Base-by-base conservation (phyloP, 1,284 basidiomycete genomes). In the Sporisorium sorghi region DNA sequence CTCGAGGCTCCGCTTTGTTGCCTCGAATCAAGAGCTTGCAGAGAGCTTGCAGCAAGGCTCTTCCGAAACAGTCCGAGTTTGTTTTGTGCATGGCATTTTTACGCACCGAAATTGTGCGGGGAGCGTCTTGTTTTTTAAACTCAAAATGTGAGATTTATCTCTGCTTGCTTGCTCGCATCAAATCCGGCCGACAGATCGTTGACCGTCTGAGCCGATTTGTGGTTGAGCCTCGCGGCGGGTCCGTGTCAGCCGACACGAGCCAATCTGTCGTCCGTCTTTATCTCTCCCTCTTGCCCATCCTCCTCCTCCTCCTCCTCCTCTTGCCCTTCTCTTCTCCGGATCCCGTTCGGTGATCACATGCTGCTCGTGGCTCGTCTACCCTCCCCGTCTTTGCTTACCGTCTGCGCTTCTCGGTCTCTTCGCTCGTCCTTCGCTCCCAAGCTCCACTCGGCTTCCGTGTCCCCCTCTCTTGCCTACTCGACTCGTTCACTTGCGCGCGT, bases 391-490 rank as follows among this genome's bases (percentile, higher is more conserved):
- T 44, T 39, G 28, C 42, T 54, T 10, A 28, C 44, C 32, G 40
- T 26, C 14, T 39, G 42, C 37, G 48, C 44, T 52, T 49, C 61
- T 57, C 67, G 58, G 32, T 58, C 61, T 44, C 35, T 64, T 52
- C 53, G 61, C 61, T 64, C 67, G 57, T 64, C 64, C 57, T 64
- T 70, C 57, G 67, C 53, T 70, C 61, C 57, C 14, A 47, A 35
- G 52, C 53, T 59, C 37, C 53, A 43, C 56, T 57, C 48, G 49
- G 43, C 19, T 60, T 57, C 42, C 57, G 12, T 35, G 8, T 37
- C 49, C 19, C 14, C 43, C 7, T n/a, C 40, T 23, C 24, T 48
- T 40, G 24, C 53, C 28, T 40, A 53, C 35, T 43, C 67, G 19
- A 37, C 54, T 3, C 40, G 19, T 19, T n/a, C 54, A 48, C 26